Evolutionary conservation across 495 filamentous ascomycete genomes (phyloP).

Genomic region (Poronia punctata): DNA sequence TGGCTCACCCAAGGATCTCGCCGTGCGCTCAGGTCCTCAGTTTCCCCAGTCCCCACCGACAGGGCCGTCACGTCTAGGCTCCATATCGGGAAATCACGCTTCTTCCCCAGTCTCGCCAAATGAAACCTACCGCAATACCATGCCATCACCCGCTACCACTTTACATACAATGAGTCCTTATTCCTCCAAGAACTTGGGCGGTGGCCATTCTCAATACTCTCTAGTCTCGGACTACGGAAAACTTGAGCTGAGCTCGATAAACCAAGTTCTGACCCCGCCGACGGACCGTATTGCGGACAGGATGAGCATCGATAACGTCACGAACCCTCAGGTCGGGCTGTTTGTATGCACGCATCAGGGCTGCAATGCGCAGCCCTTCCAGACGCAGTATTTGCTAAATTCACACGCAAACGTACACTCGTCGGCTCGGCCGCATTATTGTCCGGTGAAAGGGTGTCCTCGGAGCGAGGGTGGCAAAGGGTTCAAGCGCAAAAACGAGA

Average conservation of each 20-base stretch:
- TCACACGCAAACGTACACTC: constrained; percentile 99
- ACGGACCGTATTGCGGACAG: constrained; percentile 34
- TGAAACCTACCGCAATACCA: constrained; percentile 22
- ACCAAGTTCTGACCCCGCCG: constrained; percentile 28
- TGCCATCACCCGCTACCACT: constrained; percentile 26
- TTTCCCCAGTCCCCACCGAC: constrained; percentile 28
- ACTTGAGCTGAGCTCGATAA: constrained; percentile 25
- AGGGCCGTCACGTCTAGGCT: constrained; percentile 16
- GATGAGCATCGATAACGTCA: constrained; percentile 46
- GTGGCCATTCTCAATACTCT: constrained; percentile 12
- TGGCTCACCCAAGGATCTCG: constrained; percentile 21
- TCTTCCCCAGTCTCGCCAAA: constrained; percentile 39
- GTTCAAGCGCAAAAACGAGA: constrained; percentile 98
- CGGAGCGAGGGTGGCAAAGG: constrained; percentile 81
- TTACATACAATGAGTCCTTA: constrained; percentile 22
- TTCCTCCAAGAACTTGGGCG: constrained; percentile 13
- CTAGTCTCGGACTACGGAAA: constrained; percentile 22
- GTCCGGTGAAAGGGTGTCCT: constrained; percentile 71
- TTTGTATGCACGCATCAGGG: constrained; percentile 48
- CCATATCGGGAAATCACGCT: constrained; percentile 24
- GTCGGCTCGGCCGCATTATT: constrained; percentile 84
- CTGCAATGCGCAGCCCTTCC: constrained; percentile 80
- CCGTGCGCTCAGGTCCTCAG: constrained; percentile 16
- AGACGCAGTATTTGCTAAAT: constrained; percentile 74
- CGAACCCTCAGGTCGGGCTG: constrained; percentile 28